phyloP scores from a whole-genome alignment of 176 grass and related monocot species.

The Urochloa ruziziensis region DNA sequence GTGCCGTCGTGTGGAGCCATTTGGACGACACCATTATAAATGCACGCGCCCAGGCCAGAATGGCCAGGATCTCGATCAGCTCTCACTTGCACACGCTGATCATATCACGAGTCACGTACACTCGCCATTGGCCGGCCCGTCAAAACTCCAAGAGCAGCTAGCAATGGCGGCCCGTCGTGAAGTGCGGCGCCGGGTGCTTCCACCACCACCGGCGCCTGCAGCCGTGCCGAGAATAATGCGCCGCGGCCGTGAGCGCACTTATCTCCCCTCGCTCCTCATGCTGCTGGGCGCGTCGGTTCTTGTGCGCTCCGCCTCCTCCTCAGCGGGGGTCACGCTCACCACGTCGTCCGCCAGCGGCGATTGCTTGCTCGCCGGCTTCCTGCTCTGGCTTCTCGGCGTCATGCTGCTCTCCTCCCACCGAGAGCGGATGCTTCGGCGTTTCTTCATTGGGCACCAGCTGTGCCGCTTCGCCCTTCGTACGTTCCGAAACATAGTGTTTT shows the following conservation, averaged over 20 bases:
- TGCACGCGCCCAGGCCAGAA: not conserved
- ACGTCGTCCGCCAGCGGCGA: not conserved
- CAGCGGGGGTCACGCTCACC: not conserved
- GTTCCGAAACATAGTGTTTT: too few relatives aligned
- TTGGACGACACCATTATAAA: not conserved
- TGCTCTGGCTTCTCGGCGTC: slow-evolving; percentile 7
- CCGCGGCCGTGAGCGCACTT: not conserved
- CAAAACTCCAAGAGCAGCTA: not conserved
- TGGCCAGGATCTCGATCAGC: not conserved
- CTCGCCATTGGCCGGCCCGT: too few relatives aligned
- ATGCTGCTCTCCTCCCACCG: not conserved
- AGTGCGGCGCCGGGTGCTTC: not conserved
- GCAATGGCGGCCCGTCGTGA: not conserved
- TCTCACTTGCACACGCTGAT: too few relatives aligned
- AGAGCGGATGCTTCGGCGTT: not conserved
- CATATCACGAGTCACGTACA: too few relatives aligned
- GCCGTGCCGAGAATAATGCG: not conserved
- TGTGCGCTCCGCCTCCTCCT: not conserved
- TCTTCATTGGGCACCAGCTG: not conserved
- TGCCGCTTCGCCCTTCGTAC: too few relatives aligned
- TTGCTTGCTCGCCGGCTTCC: not conserved
- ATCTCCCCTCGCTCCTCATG: not conserved
- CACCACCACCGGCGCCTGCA: not conserved
- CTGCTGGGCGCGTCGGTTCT: not conserved
- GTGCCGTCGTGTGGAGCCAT: not conserved